Conservation (phyloP, 1,284 basidiomycete genomes). For the Rhizoctonia solani region DNA sequence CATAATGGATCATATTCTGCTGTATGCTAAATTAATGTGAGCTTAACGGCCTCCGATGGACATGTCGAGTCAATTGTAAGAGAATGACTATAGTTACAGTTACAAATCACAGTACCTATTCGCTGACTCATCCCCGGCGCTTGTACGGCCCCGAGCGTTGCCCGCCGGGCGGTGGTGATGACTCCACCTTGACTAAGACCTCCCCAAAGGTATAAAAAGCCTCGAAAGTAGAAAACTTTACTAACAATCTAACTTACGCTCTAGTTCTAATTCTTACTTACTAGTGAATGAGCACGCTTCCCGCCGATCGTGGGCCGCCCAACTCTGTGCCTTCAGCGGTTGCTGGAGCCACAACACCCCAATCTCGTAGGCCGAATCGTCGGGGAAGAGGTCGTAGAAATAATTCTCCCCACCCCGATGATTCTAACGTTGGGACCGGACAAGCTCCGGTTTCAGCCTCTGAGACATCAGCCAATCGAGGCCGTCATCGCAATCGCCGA, state of each 20-base stretch:
- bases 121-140: background rate
- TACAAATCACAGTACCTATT: background rate
- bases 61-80: too few species aligned
- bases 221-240: background rate
- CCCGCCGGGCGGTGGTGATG: background rate
- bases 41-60: too few species aligned
- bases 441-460: background rate
- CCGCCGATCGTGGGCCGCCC: slow-evolving; percentile 22
- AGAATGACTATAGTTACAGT: background rate
- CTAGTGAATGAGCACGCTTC: slow-evolving; percentile 31
- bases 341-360: slow-evolving; percentile 1
- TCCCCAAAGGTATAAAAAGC: background rate
- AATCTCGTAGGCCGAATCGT: slow-evolving; percentile 8
- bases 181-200: slow-evolving; percentile 1
- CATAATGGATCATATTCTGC: too few species aligned
- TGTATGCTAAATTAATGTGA: too few species aligned
- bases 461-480: background rate
- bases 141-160: background rate
- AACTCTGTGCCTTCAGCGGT: slow-evolving; percentile 1
- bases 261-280: background rate
- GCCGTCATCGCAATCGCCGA: slow-evolving; percentile 15
- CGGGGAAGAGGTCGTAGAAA: slow-evolving; percentile 31
- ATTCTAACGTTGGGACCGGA: background rate
- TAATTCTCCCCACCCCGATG: slow-evolving; percentile 27
- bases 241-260: background rate